Evolutionary conservation across 139 green algal species (phyloP), one percentile per base, ranked within the genome.

Genomic region (Ettlia oleoabundans): DNA sequence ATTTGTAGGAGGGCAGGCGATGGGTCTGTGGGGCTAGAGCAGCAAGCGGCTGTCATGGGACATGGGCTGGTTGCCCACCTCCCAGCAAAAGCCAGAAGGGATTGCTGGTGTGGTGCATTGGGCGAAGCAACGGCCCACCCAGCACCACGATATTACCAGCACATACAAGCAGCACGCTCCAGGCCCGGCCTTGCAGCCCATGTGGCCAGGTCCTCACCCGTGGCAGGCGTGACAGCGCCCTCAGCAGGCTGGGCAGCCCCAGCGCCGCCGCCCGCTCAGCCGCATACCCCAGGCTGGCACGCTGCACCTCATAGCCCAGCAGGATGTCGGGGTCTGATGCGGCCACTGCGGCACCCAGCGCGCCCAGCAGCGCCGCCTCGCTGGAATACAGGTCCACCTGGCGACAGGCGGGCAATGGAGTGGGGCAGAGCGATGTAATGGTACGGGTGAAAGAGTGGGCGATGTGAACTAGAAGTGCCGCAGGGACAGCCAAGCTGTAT

Each of bases 301-400:
- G 88, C 85, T 98, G 94, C 13, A 98, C 82, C 68, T 99, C 97
- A 76, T 89, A 99, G 3, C 95, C 95, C 43, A 98, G 53, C 5
- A 99, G 22, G 28, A 98, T 91, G 87, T 99, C 97, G 13, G 97
- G 93, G 87, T 99, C 97, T 62, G 96, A 82, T 18, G 78, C 75
- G 9, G 62, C 84, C 55, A 98, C 74, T 0, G 88, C 81, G 3
- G 84, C 83, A 42, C 92, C 83, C 28, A 97, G 87, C 5, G 80
- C 90, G 3, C 92, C 72, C 52, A 99, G 82, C 75, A 99, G 84
- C 21, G 52, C 77, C n/a, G 71, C 52, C 85, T 97, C 94, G 26
- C 53, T 83, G n/a, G 68, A 42, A 38, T 90, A 91, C 28, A 85
- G 62, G 61, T 94, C 86, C 43, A 92, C 82, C 61, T 90, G 86